Conservation (phyloP, 1,284 basidiomycete species). For the Irpex sp. region DNA sequence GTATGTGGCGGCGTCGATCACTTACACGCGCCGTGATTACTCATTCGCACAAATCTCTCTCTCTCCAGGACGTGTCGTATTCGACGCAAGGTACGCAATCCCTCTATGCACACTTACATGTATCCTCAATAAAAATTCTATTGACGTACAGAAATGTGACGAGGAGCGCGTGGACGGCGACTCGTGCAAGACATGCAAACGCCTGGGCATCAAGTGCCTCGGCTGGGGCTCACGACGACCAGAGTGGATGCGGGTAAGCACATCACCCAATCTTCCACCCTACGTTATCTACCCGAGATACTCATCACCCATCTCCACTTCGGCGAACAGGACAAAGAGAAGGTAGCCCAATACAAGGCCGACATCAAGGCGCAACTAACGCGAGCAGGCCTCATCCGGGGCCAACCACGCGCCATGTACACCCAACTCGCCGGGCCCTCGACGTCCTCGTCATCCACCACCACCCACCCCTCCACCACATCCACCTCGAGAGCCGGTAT, state of each 20-base stretch:
- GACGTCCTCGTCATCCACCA: constrained; percentile 20
- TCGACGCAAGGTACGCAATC: constrained; percentile 62
- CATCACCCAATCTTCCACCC: not conserved
- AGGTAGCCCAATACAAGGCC: constrained; percentile 79
- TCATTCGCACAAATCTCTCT: constrained; percentile 6
- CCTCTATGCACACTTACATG: constrained; percentile 11
- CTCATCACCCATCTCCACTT: not conserved
- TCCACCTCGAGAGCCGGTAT: constrained; percentile 10
- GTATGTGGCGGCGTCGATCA: constrained; percentile 36
- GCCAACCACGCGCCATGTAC: constrained; percentile 61
- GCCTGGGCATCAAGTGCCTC: constrained; percentile 71
- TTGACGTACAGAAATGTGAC: constrained; percentile 67
- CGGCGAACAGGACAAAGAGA: constrained; percentile 64
- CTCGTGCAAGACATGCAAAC: constrained; percentile 74
- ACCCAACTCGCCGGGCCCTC: not conserved
- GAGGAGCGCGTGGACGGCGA: constrained; percentile 67
- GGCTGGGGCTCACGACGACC: constrained; percentile 78
- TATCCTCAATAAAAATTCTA: not conserved
- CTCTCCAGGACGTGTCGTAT: constrained; percentile 70
- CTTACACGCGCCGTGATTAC: not conserved
- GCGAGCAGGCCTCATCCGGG: constrained; percentile 71
- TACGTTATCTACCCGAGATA: not conserved
- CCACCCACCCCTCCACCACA: constrained; percentile 19
- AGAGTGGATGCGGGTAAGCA: constrained; percentile 77
- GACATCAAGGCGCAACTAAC: constrained; percentile 77